Conservation (phyloP, 768 basidiomycete species). For the Lentinula guzmanii region DNA sequence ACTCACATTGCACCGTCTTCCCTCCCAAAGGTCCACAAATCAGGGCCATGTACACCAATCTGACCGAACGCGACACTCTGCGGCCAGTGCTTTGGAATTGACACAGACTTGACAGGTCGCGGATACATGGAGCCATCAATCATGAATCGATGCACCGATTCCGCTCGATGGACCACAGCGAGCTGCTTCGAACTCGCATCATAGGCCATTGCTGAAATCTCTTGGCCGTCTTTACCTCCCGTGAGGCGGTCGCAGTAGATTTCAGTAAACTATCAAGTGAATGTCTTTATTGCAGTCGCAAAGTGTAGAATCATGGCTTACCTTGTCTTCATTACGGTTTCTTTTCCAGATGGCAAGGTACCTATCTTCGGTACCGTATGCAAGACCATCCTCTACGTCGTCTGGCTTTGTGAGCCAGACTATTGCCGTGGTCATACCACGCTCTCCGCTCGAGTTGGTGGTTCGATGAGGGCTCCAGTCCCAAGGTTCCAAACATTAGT, state of each 20-base stretch:
- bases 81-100: constrained; percentile 1
- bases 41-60: neutral
- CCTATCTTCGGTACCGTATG: neutral
- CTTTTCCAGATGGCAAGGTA: neutral
- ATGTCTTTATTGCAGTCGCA: neutral
- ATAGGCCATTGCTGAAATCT: neutral
- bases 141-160: neutral
- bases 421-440: constrained; percentile 2
- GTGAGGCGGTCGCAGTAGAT: neutral
- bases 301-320: neutral
- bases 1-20: constrained; percentile 3
- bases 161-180: neutral
- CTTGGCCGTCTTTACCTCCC: neutral
- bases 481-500: neutral
- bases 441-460: neutral
- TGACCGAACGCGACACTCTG: neutral
- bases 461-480: neutral
- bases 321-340: neutral
- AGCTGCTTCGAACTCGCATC: neutral
- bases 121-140: neutral
- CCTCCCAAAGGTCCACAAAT: constrained; percentile 1
- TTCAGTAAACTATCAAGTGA: neutral
- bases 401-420: neutral
- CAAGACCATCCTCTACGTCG: neutral
- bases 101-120: neutral